Evolutionary conservation across 352 stramenopile species (phyloP), one percentile per base, ranked within the genome.

Genomic region (Globisporangium alternatum): DNA sequence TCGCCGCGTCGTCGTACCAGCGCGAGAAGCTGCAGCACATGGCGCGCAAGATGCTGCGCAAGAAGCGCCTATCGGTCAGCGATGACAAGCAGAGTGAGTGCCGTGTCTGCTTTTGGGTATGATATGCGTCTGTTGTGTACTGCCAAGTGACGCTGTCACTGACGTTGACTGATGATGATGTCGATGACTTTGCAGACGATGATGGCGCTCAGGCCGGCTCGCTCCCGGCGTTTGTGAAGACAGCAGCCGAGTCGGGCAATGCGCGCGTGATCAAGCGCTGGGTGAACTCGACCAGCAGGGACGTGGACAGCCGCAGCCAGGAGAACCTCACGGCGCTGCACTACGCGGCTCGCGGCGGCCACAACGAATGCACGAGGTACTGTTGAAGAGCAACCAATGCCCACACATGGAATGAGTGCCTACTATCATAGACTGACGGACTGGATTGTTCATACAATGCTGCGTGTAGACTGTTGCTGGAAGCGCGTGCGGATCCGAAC

Each of bases 271-370:
- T 94, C 58, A 91, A 92, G 77, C 85, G 85, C 60, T 94, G 85
- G 85, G 78, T 91, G 22, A 76, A 88, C 62, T 91, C 85, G 15
- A 86, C 82, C 1, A 74, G 80, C 64, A 64, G 70, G 35, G 81
- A 92, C 62, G 60, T 94, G 15, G 80, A 94, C 63, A 77, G 74
- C 17, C 77, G 81, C 30, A 94, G 85, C 67, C 33, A 52, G 2
- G 85, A 94, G 69, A 94, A 94, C 69, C 72, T 91, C 61, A 90
- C 81, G n/a, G 85, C 83, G 43, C 66, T 94, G 48, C 85, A 94
- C 35, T 94, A 94, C 59, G 75, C 81, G 3, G 74, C 86, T 19
- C 81, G 85, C 12, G 78, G 83, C 54, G 85, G 85, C 44, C 85
- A 94, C 69, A 91, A 90, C 51, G 85, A 94, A 69, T 92, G 85